Evolutionary conservation across 1,284 basidiomycete species (phyloP).

Genomic region (Athelia psychrophila): DNA sequence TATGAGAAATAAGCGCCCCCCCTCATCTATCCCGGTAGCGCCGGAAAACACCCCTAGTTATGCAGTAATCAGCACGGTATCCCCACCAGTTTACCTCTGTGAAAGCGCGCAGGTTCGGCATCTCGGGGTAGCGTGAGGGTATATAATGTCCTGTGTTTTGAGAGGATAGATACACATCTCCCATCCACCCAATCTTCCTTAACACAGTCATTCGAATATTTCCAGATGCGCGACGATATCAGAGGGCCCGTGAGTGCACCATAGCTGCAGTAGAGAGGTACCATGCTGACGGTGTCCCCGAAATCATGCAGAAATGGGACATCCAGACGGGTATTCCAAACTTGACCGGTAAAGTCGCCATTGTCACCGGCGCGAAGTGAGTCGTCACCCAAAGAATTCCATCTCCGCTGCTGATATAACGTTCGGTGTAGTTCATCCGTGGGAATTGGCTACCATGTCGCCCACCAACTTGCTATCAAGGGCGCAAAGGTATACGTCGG

Average conservation of each 20-base stretch:
- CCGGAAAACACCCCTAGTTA: no score
- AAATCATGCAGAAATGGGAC: slow-evolving; percentile 2
- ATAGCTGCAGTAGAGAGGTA: neutral
- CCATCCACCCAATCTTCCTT: no score
- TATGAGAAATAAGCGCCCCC: no score
- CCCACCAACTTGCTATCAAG: slow-evolving; percentile 15
- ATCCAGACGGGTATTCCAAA: neutral
- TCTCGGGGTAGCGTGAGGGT: no score
- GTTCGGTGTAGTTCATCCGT: neutral
- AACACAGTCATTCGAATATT: no score
- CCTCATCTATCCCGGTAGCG: no score
- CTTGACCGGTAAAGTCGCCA: neutral
- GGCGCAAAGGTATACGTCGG: slow-evolving; percentile 20
- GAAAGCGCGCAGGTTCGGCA: no score
- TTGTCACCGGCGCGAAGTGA: slow-evolving; percentile 1
- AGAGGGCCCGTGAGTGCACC: neutral
- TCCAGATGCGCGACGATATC: slow-evolving; percentile 1
- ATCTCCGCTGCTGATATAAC: neutral
- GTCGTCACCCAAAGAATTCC: neutral
- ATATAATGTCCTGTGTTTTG: no score
- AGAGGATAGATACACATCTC: no score
- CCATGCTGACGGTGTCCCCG: neutral
- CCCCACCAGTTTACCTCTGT: no score
- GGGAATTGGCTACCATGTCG: slow-evolving; percentile 17
- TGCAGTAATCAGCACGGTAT: no score